Evolutionary conservation across 345 rosid species (phyloP).

Genomic region (Gossypium stocksii): DNA sequence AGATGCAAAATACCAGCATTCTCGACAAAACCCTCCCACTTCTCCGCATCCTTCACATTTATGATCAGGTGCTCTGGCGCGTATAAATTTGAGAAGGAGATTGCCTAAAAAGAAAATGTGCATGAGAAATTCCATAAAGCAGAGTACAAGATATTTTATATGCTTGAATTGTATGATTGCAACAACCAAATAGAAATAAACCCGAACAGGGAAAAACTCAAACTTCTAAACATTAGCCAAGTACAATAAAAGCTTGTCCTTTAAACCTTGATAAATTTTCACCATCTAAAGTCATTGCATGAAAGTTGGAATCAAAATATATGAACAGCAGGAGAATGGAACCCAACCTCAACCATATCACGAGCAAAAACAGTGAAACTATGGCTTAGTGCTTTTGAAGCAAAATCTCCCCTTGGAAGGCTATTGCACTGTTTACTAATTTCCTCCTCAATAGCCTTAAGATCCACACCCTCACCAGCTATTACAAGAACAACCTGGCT

Average conservation of each 20-base stretch:
- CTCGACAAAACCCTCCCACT: constrained; percentile 79
- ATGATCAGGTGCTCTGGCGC: constrained; percentile 93
- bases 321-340: background rate
- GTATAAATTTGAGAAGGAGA: constrained; percentile 64
- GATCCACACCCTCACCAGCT: constrained; percentile 69
- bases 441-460: constrained; percentile 72
- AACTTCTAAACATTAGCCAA: background rate
- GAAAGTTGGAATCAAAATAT: background rate
- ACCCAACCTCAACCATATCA: constrained; percentile 77
- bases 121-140: background rate
- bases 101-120: constrained; percentile 41
- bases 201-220: background rate
- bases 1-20: constrained; percentile 57
- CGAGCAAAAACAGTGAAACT: constrained; percentile 73
- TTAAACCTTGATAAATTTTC: background rate
- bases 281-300: background rate
- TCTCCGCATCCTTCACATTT: constrained; percentile 84
- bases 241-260: background rate
- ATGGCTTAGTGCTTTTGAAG: constrained; percentile 77
- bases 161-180: background rate
- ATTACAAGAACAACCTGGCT: constrained; percentile 92
- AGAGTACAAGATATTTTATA: background rate
- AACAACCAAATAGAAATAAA: background rate
- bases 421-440: constrained; percentile 61
- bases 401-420: constrained; percentile 84